Base-by-base conservation (phyloP, 805 yeast genomes). In the Debaryomyces prosopidis region DNA sequence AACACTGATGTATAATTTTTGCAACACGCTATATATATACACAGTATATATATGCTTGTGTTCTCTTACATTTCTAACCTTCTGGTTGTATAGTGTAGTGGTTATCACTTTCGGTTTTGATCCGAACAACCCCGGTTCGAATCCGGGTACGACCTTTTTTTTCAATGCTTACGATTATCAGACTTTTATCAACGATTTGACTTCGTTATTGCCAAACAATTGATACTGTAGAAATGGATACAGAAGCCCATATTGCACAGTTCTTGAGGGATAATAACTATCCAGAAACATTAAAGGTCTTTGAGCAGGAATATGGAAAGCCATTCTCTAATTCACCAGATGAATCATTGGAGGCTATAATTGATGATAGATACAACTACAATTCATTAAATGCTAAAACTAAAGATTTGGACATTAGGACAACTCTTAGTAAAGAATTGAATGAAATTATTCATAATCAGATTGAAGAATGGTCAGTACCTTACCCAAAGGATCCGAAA, bases 111-210 rank as follows among this genome's bases (percentile, higher is more conserved):
- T 79, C 79, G 87, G 87, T 82, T 82, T 79, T 82, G 87, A 82
- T 82, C 86, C 87, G 79, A 66, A 73, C 82, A 80, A 82, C 87
- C 86, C 87, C 86, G 80, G 87, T 82, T 82, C 87, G 87, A 82
- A 80, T 81, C 87, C 87, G 87, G 87, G 87, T 77, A 79, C 77
- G 87, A 81, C 85, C 85, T 35, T 40, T 50, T 58, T 59, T 54
- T 45, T 23, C 26, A 23, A 2, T 10, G 9, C 26, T 23, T 23
- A 23, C 9, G 10, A 23, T 23, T 2, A 23, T 23, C 26, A 23
- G 26, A 23, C 2, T 23, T 23, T 23, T 23, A 23, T 2, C 26
- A 23, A 7, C 26, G 5, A 23, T 7, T 7, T 23, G 9, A 7
- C 9, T 7, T 23, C 9, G 9, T 4, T 23, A 23, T 10, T 7